Evolutionary conservation across 163 green algal species (phyloP).

Genomic region (Chlorella variabilis): DNA sequence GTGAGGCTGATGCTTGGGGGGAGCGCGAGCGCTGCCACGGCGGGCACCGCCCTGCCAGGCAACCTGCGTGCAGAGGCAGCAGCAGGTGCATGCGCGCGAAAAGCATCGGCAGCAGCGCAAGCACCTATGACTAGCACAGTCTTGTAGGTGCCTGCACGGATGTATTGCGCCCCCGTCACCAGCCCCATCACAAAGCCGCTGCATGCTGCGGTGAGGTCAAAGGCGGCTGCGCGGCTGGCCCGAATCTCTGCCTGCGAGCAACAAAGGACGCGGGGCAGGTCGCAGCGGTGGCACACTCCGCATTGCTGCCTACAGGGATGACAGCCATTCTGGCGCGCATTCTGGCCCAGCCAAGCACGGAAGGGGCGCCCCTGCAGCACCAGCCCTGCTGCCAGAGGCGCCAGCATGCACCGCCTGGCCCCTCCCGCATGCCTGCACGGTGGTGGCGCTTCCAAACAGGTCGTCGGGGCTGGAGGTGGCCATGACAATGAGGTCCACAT

Average conservation of each 20-base stretch:
- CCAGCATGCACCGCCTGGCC: constrained; percentile 47
- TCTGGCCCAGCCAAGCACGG: too few species aligned
- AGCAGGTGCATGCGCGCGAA: too few species aligned
- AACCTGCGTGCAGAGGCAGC: too few species aligned
- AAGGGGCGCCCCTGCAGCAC: too few species aligned
- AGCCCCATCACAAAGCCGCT: constrained; percentile 96
- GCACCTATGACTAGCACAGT: constrained; percentile 30
- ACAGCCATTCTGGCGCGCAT: too few species aligned
- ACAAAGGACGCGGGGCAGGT: neutral
- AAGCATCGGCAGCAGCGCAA: too few species aligned
- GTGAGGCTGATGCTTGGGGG: too few species aligned
- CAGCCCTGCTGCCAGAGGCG: too few species aligned
- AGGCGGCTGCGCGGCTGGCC: constrained; percentile 86
- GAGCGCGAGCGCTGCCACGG: too few species aligned
- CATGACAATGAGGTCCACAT: constrained; percentile 96
- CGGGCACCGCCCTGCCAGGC: too few species aligned
- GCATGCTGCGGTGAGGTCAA: constrained; percentile 98
- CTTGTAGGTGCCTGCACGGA: constrained; percentile 74
- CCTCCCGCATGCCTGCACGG: neutral
- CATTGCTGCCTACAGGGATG: neutral
- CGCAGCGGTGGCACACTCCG: neutral
- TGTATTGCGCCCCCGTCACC: constrained; percentile 89
- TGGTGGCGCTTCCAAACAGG: constrained; percentile 91
- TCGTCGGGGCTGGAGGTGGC: constrained; percentile 95
- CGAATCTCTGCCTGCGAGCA: constrained; percentile 85